Conservation (phyloP, 2,329 filamentous ascomycete species). For the Zymoseptoria ardabiliae region DNA sequence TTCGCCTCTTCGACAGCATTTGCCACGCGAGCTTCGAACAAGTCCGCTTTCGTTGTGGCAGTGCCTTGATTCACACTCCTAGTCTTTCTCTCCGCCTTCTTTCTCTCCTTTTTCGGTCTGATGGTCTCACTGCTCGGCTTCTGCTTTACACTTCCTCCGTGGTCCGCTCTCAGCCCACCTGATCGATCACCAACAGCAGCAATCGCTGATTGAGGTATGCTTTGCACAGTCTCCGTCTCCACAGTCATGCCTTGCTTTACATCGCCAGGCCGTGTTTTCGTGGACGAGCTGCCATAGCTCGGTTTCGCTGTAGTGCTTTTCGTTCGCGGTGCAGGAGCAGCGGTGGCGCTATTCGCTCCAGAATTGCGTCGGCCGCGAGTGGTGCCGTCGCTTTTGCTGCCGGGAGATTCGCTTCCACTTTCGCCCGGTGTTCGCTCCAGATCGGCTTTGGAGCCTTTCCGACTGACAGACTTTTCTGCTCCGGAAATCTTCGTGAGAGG, state of each 20-base stretch:
- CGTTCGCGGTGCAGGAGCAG: constrained; percentile 8
- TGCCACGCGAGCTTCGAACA: constrained; percentile 95
- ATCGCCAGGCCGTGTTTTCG: constrained; percentile 62
- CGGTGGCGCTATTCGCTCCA: constrained; percentile 21
- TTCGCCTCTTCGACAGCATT: constrained; percentile 93
- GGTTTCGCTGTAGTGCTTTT: constrained; percentile 50
- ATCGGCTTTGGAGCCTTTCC: constrained; percentile 11
- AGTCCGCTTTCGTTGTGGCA: constrained; percentile 90
- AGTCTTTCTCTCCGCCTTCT: constrained; percentile 68
- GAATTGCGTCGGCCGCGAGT: constrained; percentile 21
- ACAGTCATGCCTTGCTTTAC: constrained; percentile 92
- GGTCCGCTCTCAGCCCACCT: constrained; percentile 53
- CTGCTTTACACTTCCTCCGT: constrained; percentile 66
- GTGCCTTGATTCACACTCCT: constrained; percentile 62
- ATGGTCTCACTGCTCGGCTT: constrained; percentile 96
- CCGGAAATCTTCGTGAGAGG: constrained; percentile 21
- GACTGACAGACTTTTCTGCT: constrained; percentile 35
- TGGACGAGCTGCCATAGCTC: constrained; percentile 56
- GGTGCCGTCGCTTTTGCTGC: constrained; percentile 44
- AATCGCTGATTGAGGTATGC: constrained; percentile 76
- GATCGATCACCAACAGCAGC: constrained; percentile 50
- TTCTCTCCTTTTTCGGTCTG: constrained; percentile 87
- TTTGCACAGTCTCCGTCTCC: constrained; percentile 91
- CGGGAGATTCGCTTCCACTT: constrained; percentile 59
- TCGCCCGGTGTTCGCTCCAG: constrained; percentile 35